Base-by-base conservation (phyloP, 2,329 filamentous ascomycete genomes). In the Arthrobotrys sinensis region DNA sequence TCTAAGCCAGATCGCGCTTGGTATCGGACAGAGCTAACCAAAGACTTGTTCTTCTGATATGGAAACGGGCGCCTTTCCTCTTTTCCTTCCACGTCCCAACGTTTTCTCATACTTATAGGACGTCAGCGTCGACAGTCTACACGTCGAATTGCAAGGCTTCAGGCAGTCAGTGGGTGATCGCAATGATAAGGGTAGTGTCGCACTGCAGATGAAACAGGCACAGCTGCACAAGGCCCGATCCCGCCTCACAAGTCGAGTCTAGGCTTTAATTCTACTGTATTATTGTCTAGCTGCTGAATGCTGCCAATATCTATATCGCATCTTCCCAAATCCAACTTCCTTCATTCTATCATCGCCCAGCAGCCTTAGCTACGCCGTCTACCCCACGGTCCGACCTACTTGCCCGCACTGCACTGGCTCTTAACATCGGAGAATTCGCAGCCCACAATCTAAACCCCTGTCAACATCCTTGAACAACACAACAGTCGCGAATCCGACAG, bases 1-100 rank as follows among this genome's bases (percentile, higher is more conserved):
- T 75, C 70, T 75, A 75, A 75, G 62, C 62, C 63, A 50, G 40
- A 4, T 32, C 12, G 19, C 38, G 60, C 45, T 50, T 64, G 19
- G 38, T 48, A n/a, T 34, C 4, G 10, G 19, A 19, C n/a, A 4
- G 14, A 34, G 24, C 1, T n/a, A n/a, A n/a, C n/a, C n/a, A n/a
- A n/a, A n/a, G n/a, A n/a, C n/a, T 28, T 28, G 4, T 2, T 28
- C 4, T 28, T 28, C 24, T 2, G 24, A 28, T 28, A 28, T 28
- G 24, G 32, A 46, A 43, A 16, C 21, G 43, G 28, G 24, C 36
- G 28, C 45, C 28, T 36, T 48, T 48, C 8, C 38, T n/a, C 12
- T 40, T 66, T 55, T 52, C 24, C 50, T 55, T 19, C 28, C 43
- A 63, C 55, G 11, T 16, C 60, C 24, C 46, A 36, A 50, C 45